Evolutionary conservation across 192 early-diverging fungal genomes (phyloP), one percentile per base, ranked within the genome.

Genomic region (Podila epicladia): DNA sequence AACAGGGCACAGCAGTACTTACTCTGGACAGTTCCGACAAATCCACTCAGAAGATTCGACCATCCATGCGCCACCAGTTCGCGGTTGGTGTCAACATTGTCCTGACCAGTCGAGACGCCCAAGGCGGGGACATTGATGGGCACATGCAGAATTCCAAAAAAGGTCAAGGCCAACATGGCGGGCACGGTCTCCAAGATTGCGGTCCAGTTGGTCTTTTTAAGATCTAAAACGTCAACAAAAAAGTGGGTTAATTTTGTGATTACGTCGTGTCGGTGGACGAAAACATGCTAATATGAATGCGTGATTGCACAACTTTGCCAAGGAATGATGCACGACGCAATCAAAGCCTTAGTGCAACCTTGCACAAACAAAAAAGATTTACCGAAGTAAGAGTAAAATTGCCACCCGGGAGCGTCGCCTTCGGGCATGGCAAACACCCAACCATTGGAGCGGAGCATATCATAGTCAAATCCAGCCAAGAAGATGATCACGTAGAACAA

Each of bases 61-160:
- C 97, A 78, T 6, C 98, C 98, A 60, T 99, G 98, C 15, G 94
- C 95, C 15, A 96, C 87, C 12, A 99, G 87, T 84, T 99, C 98
- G 31, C 92, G 87, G 86, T 97, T 96, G 57, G 93, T 91, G 83
- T 98, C 93, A n/a, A 98, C 90, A 69, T 92, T 87, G 75, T 95
- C 94, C 51, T 90, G 88, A 28, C 93, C 89, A 6, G 96, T 96
- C 4, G 97, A 98, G 9, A 98, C 96, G 1, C 95, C 94, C 60
- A 97, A 85, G 15, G 96, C 96, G 7, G 96, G 97, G 0, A 98
- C 93, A 73, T 98, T 99, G 74, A 99, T 98, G 5, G 98, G 97
- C 7, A 99, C 98, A 82, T 99, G 97, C 29, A 99, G 83, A 60
- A 99, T 91, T 71, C 89, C 96, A 85, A 98, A 98, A 70, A 98